Evolutionary conservation across 352 stramenopile genomes (phyloP).

Genomic region (Peronospora farinosa): DNA sequence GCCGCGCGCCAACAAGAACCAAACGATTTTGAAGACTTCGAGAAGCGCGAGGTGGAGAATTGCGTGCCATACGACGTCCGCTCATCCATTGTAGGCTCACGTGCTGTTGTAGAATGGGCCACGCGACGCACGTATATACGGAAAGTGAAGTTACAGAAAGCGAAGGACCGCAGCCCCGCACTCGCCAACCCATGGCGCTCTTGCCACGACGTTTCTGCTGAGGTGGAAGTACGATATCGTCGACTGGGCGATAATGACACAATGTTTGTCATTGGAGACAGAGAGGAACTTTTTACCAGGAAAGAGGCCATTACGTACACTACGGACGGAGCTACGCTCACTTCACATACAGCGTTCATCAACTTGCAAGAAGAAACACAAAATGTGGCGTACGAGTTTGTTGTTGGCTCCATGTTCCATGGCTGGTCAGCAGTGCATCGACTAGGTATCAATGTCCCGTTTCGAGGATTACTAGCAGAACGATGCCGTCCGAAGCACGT

Average conservation of each 20-base stretch:
- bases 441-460: slow-evolving; percentile 45
- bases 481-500: slow-evolving; percentile 72
- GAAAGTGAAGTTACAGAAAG: slow-evolving; percentile 50
- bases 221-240: slow-evolving; percentile 54
- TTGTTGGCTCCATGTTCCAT: slow-evolving; percentile 72
- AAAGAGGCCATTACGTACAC: slow-evolving; percentile 54
- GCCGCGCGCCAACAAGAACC: slow-evolving; percentile 32
- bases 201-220: slow-evolving; percentile 49
- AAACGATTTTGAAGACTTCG: slow-evolving; percentile 50
- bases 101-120: slow-evolving; percentile 61
- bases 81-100: slow-evolving; percentile 50
- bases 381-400: slow-evolving; percentile 47
- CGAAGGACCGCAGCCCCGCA: slow-evolving; percentile 18
- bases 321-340: slow-evolving; percentile 46
- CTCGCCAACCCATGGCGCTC: slow-evolving; percentile 56
- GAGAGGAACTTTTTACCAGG: slow-evolving; percentile 29
- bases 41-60: slow-evolving; percentile 80
- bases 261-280: slow-evolving; percentile 15
- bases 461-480: slow-evolving; percentile 33
- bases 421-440: slow-evolving; percentile 68
- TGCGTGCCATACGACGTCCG: slow-evolving; percentile 77
- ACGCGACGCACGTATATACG: slow-evolving; percentile 67
- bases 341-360: slow-evolving; percentile 61
- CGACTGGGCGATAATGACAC: slow-evolving; percentile 32
- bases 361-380: slow-evolving; percentile 19